phyloP scores from a whole-genome alignment of 164 flowering plant species.

The Amborella trichopoda region DNA sequence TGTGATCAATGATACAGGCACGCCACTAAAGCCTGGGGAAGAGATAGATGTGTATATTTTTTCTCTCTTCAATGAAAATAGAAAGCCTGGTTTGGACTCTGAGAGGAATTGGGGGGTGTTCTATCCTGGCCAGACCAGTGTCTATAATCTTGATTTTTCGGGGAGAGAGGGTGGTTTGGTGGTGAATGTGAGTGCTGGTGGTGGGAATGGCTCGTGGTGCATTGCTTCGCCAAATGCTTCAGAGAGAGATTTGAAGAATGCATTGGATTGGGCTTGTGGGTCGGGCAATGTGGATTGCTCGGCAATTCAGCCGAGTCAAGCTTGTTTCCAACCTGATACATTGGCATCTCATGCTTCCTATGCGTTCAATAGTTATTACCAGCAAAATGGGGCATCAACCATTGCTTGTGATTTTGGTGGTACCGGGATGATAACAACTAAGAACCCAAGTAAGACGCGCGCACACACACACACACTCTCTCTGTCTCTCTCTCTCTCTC shows the following conservation, averaged over 20 bases:
- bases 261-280: slow-evolving; percentile 94
- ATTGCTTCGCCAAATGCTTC: slow-evolving; percentile 67
- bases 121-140: slow-evolving; percentile 88
- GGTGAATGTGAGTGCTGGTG: slow-evolving; percentile 31
- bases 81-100: slow-evolving; percentile 89
- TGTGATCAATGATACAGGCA: slow-evolving; percentile 63
- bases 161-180: slow-evolving; percentile 24
- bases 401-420: slow-evolving; percentile 93
- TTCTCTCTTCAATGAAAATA: slow-evolving; percentile 90
- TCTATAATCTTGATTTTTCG: slow-evolving; percentile 63
- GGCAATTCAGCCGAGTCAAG: slow-evolving; percentile 89
- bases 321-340: slow-evolving; percentile 86
- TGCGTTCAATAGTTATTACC: slow-evolving; percentile 88
- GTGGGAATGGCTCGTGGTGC: slow-evolving; percentile 71
- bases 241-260: slow-evolving; percentile 57
- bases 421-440: slow-evolving; percentile 51
- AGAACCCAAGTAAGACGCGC: slow-evolving; percentile 92
- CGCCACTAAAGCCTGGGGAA: slow-evolving; percentile 77
- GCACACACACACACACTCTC: too few species aligned
- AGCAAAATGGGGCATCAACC: slow-evolving; percentile 84
- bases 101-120: slow-evolving; percentile 98
- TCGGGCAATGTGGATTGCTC: slow-evolving; percentile 91
- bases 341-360: slow-evolving; percentile 79
- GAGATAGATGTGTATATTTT: slow-evolving; percentile 73
- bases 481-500: too few species aligned